These are phyloP conservation scores for Penicillium janthinellum DNA, from an alignment of 2,329 filamentous ascomycete genomes.

Conservation along the genomic window DNA sequence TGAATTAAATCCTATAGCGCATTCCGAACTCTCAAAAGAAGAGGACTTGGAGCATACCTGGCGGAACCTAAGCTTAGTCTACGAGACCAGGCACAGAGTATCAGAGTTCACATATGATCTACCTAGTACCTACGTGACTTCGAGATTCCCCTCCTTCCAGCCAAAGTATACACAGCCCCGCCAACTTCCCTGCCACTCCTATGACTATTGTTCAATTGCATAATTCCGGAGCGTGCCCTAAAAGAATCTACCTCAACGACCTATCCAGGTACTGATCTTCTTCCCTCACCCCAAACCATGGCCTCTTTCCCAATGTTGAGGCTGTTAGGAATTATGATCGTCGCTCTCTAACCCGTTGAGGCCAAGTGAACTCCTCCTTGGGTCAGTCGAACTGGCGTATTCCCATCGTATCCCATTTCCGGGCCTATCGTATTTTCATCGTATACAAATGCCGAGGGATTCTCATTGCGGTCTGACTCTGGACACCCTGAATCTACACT, in stretches of 20 bases:
- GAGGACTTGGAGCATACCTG: too few species aligned
- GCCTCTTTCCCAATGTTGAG: not conserved
- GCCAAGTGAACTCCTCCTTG: not conserved
- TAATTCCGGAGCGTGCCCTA: not conserved
- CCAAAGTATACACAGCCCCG: not conserved
- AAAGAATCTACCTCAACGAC: not conserved
- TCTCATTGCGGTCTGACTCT: not conserved
- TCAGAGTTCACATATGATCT: not conserved
- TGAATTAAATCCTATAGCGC: too few species aligned
- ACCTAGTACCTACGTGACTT: not conserved
- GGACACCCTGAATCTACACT: not conserved
- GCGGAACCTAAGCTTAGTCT: too few species aligned
- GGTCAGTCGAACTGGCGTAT: not conserved
- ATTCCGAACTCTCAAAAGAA: too few species aligned
- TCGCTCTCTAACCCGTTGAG: not conserved
- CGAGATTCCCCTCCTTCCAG: not conserved
- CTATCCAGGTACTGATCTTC: not conserved
- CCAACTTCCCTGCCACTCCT: not conserved
- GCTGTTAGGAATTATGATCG: not conserved
- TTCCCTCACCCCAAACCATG: not conserved
- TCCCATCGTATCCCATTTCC: not conserved
- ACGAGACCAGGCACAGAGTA: too few species aligned
- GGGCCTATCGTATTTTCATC: slow-evolving; percentile 16
- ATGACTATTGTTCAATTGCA: not conserved
- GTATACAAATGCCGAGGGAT: slow-evolving; percentile 17